A percentile compares a stretch with the other conserved stretches of the same genome.
phyloP scores from a whole-genome alignment of 2,329 filamentous ascomycete genomes.

The Claviceps fusiformis region DNA sequence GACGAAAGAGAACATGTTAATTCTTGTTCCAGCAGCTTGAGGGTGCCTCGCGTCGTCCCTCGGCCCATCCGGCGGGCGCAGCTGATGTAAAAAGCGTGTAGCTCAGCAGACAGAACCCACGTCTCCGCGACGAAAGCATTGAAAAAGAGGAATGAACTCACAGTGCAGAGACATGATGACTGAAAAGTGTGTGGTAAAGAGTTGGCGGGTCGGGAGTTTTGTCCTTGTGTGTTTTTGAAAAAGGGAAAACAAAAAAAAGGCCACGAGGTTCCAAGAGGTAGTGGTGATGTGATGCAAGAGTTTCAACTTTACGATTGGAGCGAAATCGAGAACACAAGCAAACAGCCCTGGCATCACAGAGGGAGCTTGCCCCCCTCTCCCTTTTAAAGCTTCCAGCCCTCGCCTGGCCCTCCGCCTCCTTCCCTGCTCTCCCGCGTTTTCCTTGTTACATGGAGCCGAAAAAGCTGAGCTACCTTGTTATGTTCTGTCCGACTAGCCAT shows the following conservation, averaged over 20 bases:
- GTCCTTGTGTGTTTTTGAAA: neutral
- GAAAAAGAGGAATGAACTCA: slow-evolving; percentile 18
- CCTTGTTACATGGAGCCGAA: neutral
- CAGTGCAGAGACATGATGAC: slow-evolving; percentile 46
- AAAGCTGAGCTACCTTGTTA: neutral
- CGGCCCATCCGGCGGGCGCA: neutral
- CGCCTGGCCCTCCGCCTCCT: neutral
- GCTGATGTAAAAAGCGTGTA: neutral
- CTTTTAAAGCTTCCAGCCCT: slow-evolving; percentile 3
- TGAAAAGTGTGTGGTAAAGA: neutral
- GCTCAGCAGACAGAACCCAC: neutral
- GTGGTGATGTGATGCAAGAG: neutral
- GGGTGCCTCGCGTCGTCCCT: neutral
- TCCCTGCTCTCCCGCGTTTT: neutral
- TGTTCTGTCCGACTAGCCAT: slow-evolving; percentile 4
- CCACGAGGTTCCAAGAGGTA: neutral
- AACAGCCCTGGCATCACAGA: neutral
- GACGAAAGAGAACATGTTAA: neutral
- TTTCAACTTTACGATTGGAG: neutral
- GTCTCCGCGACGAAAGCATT: neutral
- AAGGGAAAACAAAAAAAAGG: neutral
- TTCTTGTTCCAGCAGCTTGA: neutral
- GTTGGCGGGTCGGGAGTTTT: no score
- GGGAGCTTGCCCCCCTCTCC: slow-evolving; percentile 1
- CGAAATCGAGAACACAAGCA: neutral